phyloP scores from a whole-genome alignment of 2,329 filamentous ascomycete species.

The Domatiomyces globalis region DNA sequence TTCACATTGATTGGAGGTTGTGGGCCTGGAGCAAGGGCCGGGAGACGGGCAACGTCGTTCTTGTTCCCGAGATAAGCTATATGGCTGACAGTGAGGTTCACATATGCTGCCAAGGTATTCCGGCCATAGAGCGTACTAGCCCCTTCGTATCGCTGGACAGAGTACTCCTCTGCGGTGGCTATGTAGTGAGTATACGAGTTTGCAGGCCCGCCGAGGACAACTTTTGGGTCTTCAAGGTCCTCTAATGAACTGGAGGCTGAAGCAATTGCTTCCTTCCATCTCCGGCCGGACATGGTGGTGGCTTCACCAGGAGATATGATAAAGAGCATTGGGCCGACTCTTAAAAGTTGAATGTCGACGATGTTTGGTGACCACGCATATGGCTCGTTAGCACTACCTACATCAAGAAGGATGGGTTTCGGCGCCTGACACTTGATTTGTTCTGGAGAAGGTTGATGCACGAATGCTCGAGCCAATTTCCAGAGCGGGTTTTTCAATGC shows the following conservation, averaged over 20 bases:
- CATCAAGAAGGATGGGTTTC: conserved; percentile 78
- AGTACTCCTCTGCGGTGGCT: conserved; percentile 65
- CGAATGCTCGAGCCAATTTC: conserved; percentile 56
- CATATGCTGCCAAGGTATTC: conserved; percentile 70
- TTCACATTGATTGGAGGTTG: conserved; percentile 65
- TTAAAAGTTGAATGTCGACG: conserved; percentile 72
- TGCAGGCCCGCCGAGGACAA: conserved; percentile 74
- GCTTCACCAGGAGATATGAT: conserved; percentile 77
- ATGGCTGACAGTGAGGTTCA: conserved; percentile 66
- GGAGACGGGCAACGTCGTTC: conserved; percentile 25
- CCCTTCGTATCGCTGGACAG: conserved; percentile 83
- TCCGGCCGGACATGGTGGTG: conserved; percentile 79
- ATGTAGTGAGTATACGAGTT: conserved; percentile 85
- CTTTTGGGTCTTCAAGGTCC: conserved; percentile 45
- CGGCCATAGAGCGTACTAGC: conserved; percentile 79
- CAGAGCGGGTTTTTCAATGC: conserved; percentile 61
- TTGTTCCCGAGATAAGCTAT: conserved; percentile 47
- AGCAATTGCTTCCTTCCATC: conserved; percentile 63
- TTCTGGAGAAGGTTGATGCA: conserved; percentile 54
- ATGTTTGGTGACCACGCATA: conserved; percentile 87
- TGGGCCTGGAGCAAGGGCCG: conserved; percentile 39
- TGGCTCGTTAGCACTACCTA: conserved; percentile 62
- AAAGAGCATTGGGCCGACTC: conserved; percentile 71
- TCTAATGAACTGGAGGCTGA: conserved; percentile 39
- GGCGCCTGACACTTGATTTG: conserved; percentile 64